Base-by-base conservation (phyloP, 108 stramenopile genomes). In the Nitzschia palea region DNA sequence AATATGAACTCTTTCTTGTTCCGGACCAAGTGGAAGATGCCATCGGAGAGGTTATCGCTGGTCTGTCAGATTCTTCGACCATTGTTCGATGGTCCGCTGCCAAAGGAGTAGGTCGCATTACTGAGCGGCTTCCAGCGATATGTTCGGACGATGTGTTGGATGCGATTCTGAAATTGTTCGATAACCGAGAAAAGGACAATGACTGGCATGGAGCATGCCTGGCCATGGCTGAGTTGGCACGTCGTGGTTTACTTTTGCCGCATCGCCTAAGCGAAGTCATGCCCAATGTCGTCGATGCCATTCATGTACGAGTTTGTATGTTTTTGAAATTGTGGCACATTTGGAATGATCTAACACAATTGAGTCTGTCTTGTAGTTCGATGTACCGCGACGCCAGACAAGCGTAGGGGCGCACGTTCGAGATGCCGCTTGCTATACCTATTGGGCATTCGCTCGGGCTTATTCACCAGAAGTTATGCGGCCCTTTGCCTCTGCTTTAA, bases 191-290 rank as follows among this genome's bases (percentile, higher is more conserved):
- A 59, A 87, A 92, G 22, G 93, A 91, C 73, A 70, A 80, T 42
- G 80, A 77, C 30, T 99, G 99, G 99, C 99, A 99, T 71, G 99
- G 99, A 5, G 96, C 87, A 22, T 98, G 97, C 78, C 77, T 99
- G 12, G 94, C 95, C 1, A 55, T 98, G 52, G 99, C 97, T 5
- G 99, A 99, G 70, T 70, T 99, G 31, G 91, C 98, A 12, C 80
- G 99, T 55, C 57, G 98, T n/a, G 99, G 99, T 5, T 77, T 98
- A 27, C 84, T 99, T 8, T 70, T 99, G 18, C 98, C 99, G 0
- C 70, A 79, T 22, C 33, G 96, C 23, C 74, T 99, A 36, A 48
- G 61, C 18, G 81, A 87, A 29, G 90, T 96, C 10, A 88, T 96
- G 34, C 97, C 97, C 3, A 61, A 91, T 28, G 82, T 99, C 55